Base-by-base conservation (phyloP, 176 grass and related monocot species). In the Bolboschoenus planiculmis region DNA sequence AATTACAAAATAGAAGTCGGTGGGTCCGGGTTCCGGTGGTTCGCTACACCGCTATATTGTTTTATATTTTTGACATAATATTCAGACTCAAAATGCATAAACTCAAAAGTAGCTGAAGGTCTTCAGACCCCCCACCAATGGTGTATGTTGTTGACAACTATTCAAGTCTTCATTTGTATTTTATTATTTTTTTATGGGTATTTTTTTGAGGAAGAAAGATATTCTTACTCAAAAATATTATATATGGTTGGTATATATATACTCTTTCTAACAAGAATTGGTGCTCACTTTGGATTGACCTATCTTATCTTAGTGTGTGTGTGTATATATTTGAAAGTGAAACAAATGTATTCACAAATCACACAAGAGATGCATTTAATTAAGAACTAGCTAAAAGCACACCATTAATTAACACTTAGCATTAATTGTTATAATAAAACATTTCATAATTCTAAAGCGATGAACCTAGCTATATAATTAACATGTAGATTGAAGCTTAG, bases 371-470 rank as follows among this genome's bases (percentile, higher is more conserved):
- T 77, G 4, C 5, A 51, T 53, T 51, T 53, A 31, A 53, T n/a
- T n/a, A n/a, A n/a, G n/a, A n/a, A n/a, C n/a, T n/a, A n/a, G n/a
- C 24, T 77, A 33, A 20, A 30, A 76, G 72, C 72, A 51, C 1
- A n/a, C 7, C 2, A 4, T 39, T 68, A 21, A 10, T 39, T 68
- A 39, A 5, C 5, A 65, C 27, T 47, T 13, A 39, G 5, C 36
- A 16, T 35, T 5, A n/a, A n/a, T n/a, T n/a, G n/a, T n/a, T n/a
- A n/a, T n/a, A n/a, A n/a, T n/a, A n/a, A n/a, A n/a, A n/a, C n/a
- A n/a, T n/a, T n/a, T 51, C 34, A 40, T 84, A 39, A 79, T 46
- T 68, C 36, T 35, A 87, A 61, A 65, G n/a, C 56, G 56, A 72
- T 23, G 61, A 36, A 39, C 40, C 40, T 83, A 78, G n/a, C 18